A percentile compares a stretch with the other conserved stretches of the same genome.
These are phyloP conservation scores for Pugionium cornutum DNA, from an alignment of 345 rosid genomes.

Conservation along the genomic window DNA sequence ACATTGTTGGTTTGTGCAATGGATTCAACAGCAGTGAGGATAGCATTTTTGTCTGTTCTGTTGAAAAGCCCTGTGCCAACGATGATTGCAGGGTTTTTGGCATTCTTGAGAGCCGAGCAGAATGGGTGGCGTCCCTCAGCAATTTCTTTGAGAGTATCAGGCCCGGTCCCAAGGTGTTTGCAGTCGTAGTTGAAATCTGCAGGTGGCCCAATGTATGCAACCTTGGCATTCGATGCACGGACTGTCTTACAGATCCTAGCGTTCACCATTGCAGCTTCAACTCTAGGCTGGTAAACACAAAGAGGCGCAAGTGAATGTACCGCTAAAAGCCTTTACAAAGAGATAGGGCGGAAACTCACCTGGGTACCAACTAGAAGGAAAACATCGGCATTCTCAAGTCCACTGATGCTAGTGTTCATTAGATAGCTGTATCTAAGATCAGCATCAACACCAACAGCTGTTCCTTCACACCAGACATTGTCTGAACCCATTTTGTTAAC, in stretches of 20 bases:
- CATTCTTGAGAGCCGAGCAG: conserved; percentile 56
- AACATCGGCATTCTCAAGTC: conserved; percentile 90
- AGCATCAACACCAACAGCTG: conserved; percentile 69
- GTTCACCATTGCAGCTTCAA: conserved; percentile 97
- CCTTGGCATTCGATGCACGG: conserved; percentile 78
- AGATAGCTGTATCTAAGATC: conserved; percentile 90
- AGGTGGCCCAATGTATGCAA: conserved; percentile 81
- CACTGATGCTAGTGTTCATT: conserved; percentile 84
- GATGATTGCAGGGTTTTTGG: conserved; percentile 91
- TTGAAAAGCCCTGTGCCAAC: conserved; percentile 90
- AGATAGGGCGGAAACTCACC: conserved; percentile 46
- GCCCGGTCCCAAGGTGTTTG: conserved; percentile 89
- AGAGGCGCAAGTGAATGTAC: conserved; percentile 24
- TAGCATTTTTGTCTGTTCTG: conserved; percentile 73
- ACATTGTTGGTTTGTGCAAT: conserved; percentile 70
- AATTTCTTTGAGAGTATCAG: conserved; percentile 71
- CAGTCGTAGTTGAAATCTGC: conserved; percentile 80
- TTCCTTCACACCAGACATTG: conserved; percentile 95
- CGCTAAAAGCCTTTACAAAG: background rate
- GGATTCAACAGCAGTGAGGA: conserved; percentile 70
- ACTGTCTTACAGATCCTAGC: conserved; percentile 95
- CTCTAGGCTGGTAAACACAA: conserved; percentile 73
- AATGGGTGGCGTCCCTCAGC: conserved; percentile 85
- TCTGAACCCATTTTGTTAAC: conserved; percentile 93
- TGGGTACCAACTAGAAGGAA: conserved; percentile 96